Conservation (phyloP, 768 basidiomycete genomes). For the Mycena galopus region DNA sequence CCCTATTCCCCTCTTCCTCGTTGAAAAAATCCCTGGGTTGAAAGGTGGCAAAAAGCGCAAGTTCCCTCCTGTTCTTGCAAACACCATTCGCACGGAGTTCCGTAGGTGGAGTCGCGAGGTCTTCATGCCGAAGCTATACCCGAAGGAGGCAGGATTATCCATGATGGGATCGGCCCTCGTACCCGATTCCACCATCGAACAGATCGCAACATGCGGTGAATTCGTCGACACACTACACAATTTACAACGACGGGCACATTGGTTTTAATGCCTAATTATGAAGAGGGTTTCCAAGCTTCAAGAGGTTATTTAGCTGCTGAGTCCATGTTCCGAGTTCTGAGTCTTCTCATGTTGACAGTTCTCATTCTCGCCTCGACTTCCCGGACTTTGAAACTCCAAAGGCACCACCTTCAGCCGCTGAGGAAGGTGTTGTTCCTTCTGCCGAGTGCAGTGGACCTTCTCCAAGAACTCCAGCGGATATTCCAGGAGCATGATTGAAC, state of each 20-base stretch:
- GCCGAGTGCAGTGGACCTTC: not conserved
- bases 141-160: conserved; percentile 15
- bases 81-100: conserved; percentile 6
- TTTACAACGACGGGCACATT: conserved; percentile 14
- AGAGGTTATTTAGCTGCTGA: too few relatives aligned
- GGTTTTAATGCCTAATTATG: conserved; percentile 7
- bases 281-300: too few relatives aligned
- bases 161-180: conserved; percentile 15
- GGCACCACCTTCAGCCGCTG: too few relatives aligned
- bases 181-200: conserved; percentile 24
- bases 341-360: too few relatives aligned
- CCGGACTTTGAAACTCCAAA: too few relatives aligned
- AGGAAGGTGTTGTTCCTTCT: too few relatives aligned
- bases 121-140: conserved; percentile 20
- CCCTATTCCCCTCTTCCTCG: conserved; percentile 10
- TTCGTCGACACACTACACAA: conserved; percentile 5
- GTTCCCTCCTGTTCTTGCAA: not conserved
- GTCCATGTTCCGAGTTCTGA: too few relatives aligned
- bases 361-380: too few relatives aligned
- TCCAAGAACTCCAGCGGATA: not conserved
- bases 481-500: not conserved
- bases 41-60: conserved; percentile 28
- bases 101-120: conserved; percentile 23
- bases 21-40: conserved; percentile 12
- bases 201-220: conserved; percentile 23